These are phyloP conservation scores for Lecanicillium sp. DNA, from an alignment of 2,329 filamentous ascomycete species.

Conservation along the genomic window DNA sequence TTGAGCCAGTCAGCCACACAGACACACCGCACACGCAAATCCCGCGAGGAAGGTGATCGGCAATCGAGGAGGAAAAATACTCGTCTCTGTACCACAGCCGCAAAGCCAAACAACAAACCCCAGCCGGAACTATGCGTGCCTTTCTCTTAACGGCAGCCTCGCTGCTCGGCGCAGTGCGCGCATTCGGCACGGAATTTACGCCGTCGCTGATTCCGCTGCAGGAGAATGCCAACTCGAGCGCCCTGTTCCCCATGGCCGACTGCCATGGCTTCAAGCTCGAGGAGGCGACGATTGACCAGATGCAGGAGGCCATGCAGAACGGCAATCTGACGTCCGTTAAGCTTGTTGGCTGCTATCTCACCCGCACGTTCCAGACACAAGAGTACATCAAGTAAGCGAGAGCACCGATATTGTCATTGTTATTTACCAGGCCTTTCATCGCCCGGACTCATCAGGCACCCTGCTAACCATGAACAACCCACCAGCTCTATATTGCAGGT, in stretches of 20 bases:
- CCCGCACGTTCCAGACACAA: slow-evolving; percentile 55
- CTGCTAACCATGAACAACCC: not conserved
- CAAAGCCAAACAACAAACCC: too few relatives aligned
- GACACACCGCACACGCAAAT: too few relatives aligned
- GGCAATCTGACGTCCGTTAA: slow-evolving; percentile 52
- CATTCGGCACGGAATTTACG: slow-evolving; percentile 16
- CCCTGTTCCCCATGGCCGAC: slow-evolving; percentile 54
- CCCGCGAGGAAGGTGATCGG: not conserved
- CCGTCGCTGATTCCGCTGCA: slow-evolving; percentile 30
- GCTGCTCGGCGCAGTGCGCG: slow-evolving; percentile 3
- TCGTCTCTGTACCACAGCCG: not conserved
- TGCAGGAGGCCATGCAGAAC: slow-evolving; percentile 52
- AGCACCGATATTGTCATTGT: not conserved
- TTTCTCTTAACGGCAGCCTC: slow-evolving; percentile 4
- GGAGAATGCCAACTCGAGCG: slow-evolving; percentile 29
- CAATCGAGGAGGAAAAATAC: not conserved
- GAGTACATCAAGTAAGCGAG: slow-evolving; percentile 54
- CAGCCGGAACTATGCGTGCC: slow-evolving; percentile 10
- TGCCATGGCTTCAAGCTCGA: slow-evolving; percentile 58
- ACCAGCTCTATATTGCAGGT: slow-evolving; percentile 56
- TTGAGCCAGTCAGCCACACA: too few relatives aligned
- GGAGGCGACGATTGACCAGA: slow-evolving; percentile 63
- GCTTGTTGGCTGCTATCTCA: slow-evolving; percentile 56
- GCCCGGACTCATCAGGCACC: too few relatives aligned
- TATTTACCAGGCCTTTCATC: too few relatives aligned